Evolutionary conservation across 345 rosid genomes (phyloP).

Genomic region (Dipteronia dyeriana): DNA sequence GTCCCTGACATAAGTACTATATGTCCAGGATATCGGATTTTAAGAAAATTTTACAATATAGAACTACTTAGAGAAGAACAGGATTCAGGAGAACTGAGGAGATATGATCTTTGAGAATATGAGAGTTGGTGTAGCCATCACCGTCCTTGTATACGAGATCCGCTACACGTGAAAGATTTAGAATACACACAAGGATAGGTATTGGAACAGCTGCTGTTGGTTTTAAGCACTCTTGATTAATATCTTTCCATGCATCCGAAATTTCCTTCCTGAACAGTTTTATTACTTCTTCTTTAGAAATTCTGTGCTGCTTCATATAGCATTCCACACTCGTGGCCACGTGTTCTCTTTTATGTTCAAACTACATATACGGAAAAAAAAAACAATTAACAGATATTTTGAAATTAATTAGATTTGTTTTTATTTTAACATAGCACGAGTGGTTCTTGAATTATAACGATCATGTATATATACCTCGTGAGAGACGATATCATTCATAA

Average conservation of each 20-base stretch:
- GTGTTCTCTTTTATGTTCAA: constrained; percentile 33
- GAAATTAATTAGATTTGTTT: too few relatives aligned
- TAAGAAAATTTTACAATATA: too few relatives aligned
- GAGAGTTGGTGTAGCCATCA: constrained; percentile 26
- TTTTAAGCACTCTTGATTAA: constrained; percentile 22
- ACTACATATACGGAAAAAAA: background rate
- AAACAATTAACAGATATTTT: too few relatives aligned
- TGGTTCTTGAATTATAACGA: too few relatives aligned
- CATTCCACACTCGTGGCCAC: constrained; percentile 24
- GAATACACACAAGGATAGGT: constrained; percentile 17
- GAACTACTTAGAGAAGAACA: background rate
- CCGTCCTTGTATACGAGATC: constrained; percentile 26
- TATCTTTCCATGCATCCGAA: constrained; percentile 29
- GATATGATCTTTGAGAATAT: constrained; percentile 16
- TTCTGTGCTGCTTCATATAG: constrained; percentile 17
- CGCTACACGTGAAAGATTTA: constrained; percentile 22
- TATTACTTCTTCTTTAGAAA: constrained; percentile 4
- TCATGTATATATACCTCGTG: background rate
- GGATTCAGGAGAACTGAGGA: constrained; percentile 21
- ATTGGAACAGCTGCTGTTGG: constrained; percentile 1
- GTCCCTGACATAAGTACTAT: too few relatives aligned
- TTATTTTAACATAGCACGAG: too few relatives aligned
- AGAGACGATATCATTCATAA: constrained; percentile 28
- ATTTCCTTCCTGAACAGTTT: background rate
- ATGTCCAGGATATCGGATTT: too few relatives aligned